A percentile compares a stretch with the other conserved stretches of the same genome.
These are phyloP conservation scores for Meira nashicola DNA, from an alignment of 1,284 basidiomycete genomes.

Conservation along the genomic window DNA sequence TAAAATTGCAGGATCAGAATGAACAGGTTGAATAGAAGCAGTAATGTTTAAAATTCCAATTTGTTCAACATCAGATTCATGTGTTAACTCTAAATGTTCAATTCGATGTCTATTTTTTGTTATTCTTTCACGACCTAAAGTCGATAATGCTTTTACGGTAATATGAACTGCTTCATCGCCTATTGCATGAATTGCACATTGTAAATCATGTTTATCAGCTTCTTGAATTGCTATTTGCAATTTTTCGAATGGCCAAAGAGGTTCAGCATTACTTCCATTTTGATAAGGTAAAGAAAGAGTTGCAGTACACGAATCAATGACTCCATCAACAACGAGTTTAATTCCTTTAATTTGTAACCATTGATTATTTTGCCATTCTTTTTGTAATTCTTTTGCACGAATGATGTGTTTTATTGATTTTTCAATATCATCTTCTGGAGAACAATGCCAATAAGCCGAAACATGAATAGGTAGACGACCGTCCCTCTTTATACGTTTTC, in stretches of 20 bases:
- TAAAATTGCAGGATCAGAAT: slow-evolving; percentile 25
- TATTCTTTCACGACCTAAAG: slow-evolving; percentile 16
- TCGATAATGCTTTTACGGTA: slow-evolving; percentile 26
- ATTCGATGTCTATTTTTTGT: slow-evolving; percentile 22
- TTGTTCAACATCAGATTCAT: slow-evolving; percentile 24
- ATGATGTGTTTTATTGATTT: slow-evolving; percentile 21
- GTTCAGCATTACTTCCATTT: slow-evolving; percentile 23
- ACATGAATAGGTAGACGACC: slow-evolving; percentile 23
- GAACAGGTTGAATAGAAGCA: slow-evolving; percentile 28
- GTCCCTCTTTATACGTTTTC: slow-evolving; percentile 17
- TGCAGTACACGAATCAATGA: slow-evolving; percentile 32
- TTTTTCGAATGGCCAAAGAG: slow-evolving; percentile 23
- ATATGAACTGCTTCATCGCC: slow-evolving; percentile 29
- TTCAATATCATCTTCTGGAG: slow-evolving; percentile 16
- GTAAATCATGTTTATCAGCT: slow-evolving; percentile 25
- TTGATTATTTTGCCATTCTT: slow-evolving; percentile 22
- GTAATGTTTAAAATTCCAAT: slow-evolving; percentile 28
- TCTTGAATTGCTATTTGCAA: slow-evolving; percentile 18
- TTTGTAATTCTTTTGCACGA: slow-evolving; percentile 19
- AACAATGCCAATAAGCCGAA: slow-evolving; percentile 26
- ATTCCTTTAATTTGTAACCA: slow-evolving; percentile 27
- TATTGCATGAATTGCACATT: slow-evolving; percentile 28
- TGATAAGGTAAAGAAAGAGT: slow-evolving; percentile 25
- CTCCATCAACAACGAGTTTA: slow-evolving; percentile 29
- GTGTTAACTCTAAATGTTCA: slow-evolving; percentile 31